Evolutionary conservation across 805 yeast species (phyloP), one percentile per base, ranked within the genome.

Genomic region (Diddensiella transvaalensis): DNA sequence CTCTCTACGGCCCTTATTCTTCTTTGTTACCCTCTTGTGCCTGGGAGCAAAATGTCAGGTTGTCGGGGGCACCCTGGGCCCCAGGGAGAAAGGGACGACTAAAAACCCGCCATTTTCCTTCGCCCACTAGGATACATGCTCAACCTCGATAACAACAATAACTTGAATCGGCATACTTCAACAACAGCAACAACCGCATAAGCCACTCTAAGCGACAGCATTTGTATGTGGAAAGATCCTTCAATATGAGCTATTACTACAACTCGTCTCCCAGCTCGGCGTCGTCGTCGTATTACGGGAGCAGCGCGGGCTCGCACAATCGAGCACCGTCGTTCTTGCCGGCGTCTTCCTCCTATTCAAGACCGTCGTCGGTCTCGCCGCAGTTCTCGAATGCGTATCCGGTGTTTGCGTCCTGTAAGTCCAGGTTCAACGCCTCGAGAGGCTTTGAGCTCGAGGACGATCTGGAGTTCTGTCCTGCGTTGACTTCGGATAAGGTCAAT

Each of bases 361-460:
- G 65, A 22, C 63, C 67, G 11, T 51, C 59, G 32, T 57, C 64
- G 29, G 54, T 58, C n/a, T 60, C 66, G 33, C 67, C 67, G 39
- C 53, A 54, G 41, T 52, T 60, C 32, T 26, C 59, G 10, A 51
- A 52, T 36, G 55, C 59, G 15, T 60, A 59, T 43, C 55, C 61
- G 38, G 57, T 41, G 4, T 24, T 35, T 22, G 48, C 42, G 26
- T 41, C 46, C 23, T 41, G 37, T 19, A 29, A 51, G 23, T 46
- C 56, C 19, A 73, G 77, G 51, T 73, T 80, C 57, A 77, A 82
- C 55, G 75, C 81, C 35, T 79, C 82, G 58, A 77, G 85, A 56
- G 82, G 87, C 33, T 83, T 85, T 62, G 89, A 83, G 55, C 61
- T 73, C 36, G 87, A 81, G 61, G 86, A 84, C 56, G 91, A 85